phyloP scores from a whole-genome alignment of 208 protist species.

The Crithidia expoeki region DNA sequence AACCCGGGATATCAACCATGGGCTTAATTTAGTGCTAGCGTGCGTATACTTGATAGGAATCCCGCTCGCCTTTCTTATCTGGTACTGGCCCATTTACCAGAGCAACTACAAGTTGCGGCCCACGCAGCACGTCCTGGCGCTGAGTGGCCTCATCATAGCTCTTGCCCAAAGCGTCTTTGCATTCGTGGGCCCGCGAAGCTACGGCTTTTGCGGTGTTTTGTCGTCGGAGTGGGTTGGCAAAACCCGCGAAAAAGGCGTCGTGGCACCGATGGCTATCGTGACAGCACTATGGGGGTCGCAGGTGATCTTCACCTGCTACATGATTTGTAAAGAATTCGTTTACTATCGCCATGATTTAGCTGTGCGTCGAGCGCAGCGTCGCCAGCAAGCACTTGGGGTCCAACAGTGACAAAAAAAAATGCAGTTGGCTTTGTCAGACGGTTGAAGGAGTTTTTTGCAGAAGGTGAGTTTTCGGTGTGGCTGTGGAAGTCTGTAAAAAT shows the following conservation, averaged over 20 bases:
- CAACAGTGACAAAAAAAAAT: conserved; percentile 12
- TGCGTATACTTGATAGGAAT: conserved; percentile 62
- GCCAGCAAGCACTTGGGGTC: conserved; percentile 18
- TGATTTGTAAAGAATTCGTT: conserved; percentile 55
- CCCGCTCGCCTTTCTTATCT: conserved; percentile 70
- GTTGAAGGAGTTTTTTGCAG: too few species aligned
- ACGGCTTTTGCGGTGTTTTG: conserved; percentile 58
- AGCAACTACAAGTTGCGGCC: conserved; percentile 53
- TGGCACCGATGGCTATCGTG: conserved; percentile 56
- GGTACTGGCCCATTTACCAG: conserved; percentile 71
- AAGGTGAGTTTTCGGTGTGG: too few species aligned
- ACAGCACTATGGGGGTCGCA: conserved; percentile 55
- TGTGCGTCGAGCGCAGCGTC: conserved; percentile 42
- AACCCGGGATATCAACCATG: conserved; percentile 38
- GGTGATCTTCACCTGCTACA: conserved; percentile 47
- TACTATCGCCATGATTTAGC: conserved; percentile 73
- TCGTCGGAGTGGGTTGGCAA: conserved; percentile 39
- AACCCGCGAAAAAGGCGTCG: conserved; percentile 35
- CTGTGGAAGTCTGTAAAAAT: too few species aligned
- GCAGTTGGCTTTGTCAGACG: too few species aligned
- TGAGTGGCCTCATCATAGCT: conserved; percentile 61
- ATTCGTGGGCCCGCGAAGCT: conserved; percentile 46
- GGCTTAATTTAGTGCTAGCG: conserved; percentile 47
- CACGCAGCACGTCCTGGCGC: conserved; percentile 52
- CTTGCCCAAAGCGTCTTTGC: conserved; percentile 59